Evolutionary conservation across 306 rosid genomes (phyloP).

Genomic region (Benincasa hispida): DNA sequence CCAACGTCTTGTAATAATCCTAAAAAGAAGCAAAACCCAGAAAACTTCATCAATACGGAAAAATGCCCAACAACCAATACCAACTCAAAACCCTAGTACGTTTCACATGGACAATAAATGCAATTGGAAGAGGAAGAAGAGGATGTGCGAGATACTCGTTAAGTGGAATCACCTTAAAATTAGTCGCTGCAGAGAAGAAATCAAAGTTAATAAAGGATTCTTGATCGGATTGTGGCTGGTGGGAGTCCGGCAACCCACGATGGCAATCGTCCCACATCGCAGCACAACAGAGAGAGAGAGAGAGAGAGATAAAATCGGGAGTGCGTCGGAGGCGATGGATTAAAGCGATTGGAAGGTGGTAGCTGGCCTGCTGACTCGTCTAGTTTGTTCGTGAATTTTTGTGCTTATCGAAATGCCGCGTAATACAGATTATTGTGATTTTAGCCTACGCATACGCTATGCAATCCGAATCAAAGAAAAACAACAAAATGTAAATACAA

Average conservation of each 20-base stretch:
- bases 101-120: background rate
- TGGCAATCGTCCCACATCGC: slow-evolving; percentile 53
- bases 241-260: slow-evolving; percentile 11
- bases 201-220: slow-evolving; percentile 46
- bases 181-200: slow-evolving; percentile 43
- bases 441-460: background rate
- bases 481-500: background rate
- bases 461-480: background rate
- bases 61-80: background rate
- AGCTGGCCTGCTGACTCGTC: background rate
- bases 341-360: background rate
- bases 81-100: background rate
- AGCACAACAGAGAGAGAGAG: background rate
- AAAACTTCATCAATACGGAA: background rate
- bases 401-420: slow-evolving; percentile 31
- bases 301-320: background rate
- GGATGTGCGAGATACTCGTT: background rate
- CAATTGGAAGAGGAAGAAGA: background rate
- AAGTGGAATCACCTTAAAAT: slow-evolving; percentile 41
- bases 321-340: background rate
- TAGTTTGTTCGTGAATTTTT: background rate
- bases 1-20: slow-evolving; percentile 84
- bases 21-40: background rate
- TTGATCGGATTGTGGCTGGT: slow-evolving; percentile 24
- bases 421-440: background rate